Percentiles rank a stretch among this genome's conserved stretches.
Evolutionary conservation across 2,329 filamentous ascomycete species (phyloP).

Genomic region (Pyrenochaeta sp.): DNA sequence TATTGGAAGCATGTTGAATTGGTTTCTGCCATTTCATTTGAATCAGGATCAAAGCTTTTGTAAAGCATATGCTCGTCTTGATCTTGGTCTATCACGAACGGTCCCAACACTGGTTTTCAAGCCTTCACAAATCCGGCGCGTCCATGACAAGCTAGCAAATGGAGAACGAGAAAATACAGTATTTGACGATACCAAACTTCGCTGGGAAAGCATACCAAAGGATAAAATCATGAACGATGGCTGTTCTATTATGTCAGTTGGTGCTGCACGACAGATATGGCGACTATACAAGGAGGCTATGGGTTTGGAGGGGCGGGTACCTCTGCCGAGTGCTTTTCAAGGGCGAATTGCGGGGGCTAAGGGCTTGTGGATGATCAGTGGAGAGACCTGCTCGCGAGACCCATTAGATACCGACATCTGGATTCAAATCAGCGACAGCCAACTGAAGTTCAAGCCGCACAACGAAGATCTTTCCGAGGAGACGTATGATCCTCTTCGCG

Average conservation of each 20-base stretch:
- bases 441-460: slow-evolving; percentile 69
- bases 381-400: slow-evolving; percentile 54
- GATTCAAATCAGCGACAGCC: slow-evolving; percentile 72
- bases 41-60: slow-evolving; percentile 50
- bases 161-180: slow-evolving; percentile 40
- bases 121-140: slow-evolving; percentile 45
- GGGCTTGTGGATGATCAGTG: slow-evolving; percentile 75
- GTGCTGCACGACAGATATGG: slow-evolving; percentile 64
- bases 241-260: slow-evolving; percentile 70
- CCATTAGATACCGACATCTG: slow-evolving; percentile 58
- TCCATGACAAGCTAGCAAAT: slow-evolving; percentile 45
- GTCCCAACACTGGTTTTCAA: slow-evolving; percentile 48
- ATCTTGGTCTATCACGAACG: slow-evolving; percentile 54
- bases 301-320: slow-evolving; percentile 70
- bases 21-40: slow-evolving; percentile 48
- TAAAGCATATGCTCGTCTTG: slow-evolving; percentile 55
- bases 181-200: slow-evolving; percentile 47
- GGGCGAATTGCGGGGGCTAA: slow-evolving; percentile 77
- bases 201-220: slow-evolving; percentile 26
- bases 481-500: slow-evolving; percentile 57
- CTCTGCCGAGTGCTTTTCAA: slow-evolving; percentile 74
- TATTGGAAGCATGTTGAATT: slow-evolving; percentile 47
- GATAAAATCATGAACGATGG: slow-evolving; percentile 60
- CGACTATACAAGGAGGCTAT: slow-evolving; percentile 60
- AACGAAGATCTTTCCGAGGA: slow-evolving; percentile 58